Base-by-base conservation (phyloP, 768 basidiomycete genomes). In the Filobasidium floriforme region DNA sequence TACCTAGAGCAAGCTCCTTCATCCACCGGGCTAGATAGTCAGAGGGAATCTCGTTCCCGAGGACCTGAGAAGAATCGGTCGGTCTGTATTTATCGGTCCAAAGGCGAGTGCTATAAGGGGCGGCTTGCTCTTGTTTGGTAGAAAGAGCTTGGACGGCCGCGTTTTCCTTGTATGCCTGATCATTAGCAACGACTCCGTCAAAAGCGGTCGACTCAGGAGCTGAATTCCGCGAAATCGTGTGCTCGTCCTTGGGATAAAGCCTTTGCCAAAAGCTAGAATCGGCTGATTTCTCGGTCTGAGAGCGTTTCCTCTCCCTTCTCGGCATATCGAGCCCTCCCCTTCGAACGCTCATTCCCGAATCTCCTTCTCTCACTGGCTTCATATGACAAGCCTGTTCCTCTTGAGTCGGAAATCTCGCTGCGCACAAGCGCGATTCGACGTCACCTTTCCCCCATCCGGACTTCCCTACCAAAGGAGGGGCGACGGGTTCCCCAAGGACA, bases 1-100 rank as follows among this genome's bases (percentile, higher is more conserved):
- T 24, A 18, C 76, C 75, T 15, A 79, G 68, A 18, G 73, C 68
- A 3, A 79, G 69, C 7, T 72, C 71, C 12, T 60, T 49, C 1
- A 79, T 68, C 79, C 79, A 79, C 26, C 76, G 73, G 7, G 70
- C 69, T 14, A 79, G 71, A 61, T 79, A 79, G 1, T 66, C 63
- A 12, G 77, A 71, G 64, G 77, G 76, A 6, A 62, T 49, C 55
- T 75, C 75, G 67, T 79, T 79, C 5, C 73, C 74, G 10, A 79
- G 68, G 3, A 78, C 75, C 60, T 79, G 70, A 9, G 61, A 19
- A 1, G 77, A 71, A 0, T 29, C 18, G 5, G 55, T 61, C 5
- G 79, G 79, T 55, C 71, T 68, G 62, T 74, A 79, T 26, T 70
- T 65, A 59, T 79, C 77, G 32, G 65, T 63, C 79, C 79, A 79